These are phyloP conservation scores for Guyanaporus albipodus DNA, from an alignment of 768 basidiomycete genomes.

Conservation along the genomic window DNA sequence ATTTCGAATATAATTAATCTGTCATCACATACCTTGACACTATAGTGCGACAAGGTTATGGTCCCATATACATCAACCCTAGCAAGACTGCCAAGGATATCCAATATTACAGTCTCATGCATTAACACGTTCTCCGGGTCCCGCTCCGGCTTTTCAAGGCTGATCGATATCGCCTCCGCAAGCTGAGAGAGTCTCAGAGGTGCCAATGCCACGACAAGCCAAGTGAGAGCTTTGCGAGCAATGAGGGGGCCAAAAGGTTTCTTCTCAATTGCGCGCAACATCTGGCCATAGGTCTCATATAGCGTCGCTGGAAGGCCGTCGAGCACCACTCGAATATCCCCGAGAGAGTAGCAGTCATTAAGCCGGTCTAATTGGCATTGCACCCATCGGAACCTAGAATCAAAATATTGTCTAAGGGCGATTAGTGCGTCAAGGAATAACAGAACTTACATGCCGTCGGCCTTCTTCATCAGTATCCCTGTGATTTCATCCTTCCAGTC, in stretches of 20 bases:
- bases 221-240: too few relatives aligned
- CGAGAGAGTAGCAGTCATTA: background rate
- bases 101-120: too few relatives aligned
- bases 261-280: background rate
- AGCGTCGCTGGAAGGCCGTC: background rate
- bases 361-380: background rate
- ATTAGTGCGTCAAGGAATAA: background rate
- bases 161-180: too few relatives aligned
- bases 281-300: constrained; percentile 6
- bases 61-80: too few relatives aligned
- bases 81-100: too few relatives aligned
- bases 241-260: background rate
- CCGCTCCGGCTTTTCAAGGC: too few relatives aligned
- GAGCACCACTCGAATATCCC: background rate
- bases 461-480: background rate
- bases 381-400: background rate
- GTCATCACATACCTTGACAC: background rate
- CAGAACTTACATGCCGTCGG: background rate
- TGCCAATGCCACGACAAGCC: too few relatives aligned
- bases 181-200: too few relatives aligned
- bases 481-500: background rate
- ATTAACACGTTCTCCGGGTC: too few relatives aligned
- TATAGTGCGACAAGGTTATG: too few relatives aligned
- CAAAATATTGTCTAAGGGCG: too few relatives aligned
- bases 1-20: too few relatives aligned